A percentile compares a stretch with the other conserved stretches of the same genome.
These are phyloP conservation scores for Millerozyma miso DNA, from an alignment of 805 yeast genomes.

Conservation along the genomic window DNA sequence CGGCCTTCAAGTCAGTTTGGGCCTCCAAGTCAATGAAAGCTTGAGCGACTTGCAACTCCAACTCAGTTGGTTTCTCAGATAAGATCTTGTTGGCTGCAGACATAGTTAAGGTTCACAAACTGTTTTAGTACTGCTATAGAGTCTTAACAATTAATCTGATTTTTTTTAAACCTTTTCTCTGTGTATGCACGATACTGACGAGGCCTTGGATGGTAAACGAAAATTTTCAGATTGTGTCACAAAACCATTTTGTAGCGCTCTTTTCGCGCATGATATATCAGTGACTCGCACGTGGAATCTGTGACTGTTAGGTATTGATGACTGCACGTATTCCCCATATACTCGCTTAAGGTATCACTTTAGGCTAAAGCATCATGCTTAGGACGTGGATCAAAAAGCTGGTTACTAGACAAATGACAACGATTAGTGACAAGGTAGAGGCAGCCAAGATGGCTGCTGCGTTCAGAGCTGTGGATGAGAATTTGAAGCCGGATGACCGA, in stretches of 20 bases:
- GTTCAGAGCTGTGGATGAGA: constrained; percentile 86
- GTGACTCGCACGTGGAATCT: not conserved
- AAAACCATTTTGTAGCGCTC: not conserved
- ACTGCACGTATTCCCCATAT: not conserved
- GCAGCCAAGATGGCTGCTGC: constrained; percentile 89
- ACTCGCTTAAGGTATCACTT: not conserved
- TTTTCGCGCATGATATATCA: not conserved
- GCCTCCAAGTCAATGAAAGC: constrained; percentile 96
- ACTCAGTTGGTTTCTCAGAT: constrained; percentile 93
- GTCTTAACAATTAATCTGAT: not conserved
- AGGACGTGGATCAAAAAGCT: not conserved
- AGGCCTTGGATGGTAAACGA: not conserved
- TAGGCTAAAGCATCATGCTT: not conserved
- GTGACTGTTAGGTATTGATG: not conserved
- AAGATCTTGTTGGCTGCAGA: constrained; percentile 96
- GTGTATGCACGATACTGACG: not conserved
- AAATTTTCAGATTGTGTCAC: not conserved
- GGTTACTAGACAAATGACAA: constrained; percentile 9
- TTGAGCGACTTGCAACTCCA: constrained; percentile 99
- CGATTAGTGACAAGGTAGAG: constrained; percentile 44
- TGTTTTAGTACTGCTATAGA: not conserved
- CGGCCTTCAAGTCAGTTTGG: constrained; percentile 95
- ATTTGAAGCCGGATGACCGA: constrained; percentile 62
- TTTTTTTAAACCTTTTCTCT: not conserved
- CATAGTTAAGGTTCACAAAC: constrained; percentile 46